Evolutionary conservation across 2,329 filamentous ascomycete genomes (phyloP), one percentile per base, ranked within the genome.

Genomic region (Hymenoscyphus fraxineus): DNA sequence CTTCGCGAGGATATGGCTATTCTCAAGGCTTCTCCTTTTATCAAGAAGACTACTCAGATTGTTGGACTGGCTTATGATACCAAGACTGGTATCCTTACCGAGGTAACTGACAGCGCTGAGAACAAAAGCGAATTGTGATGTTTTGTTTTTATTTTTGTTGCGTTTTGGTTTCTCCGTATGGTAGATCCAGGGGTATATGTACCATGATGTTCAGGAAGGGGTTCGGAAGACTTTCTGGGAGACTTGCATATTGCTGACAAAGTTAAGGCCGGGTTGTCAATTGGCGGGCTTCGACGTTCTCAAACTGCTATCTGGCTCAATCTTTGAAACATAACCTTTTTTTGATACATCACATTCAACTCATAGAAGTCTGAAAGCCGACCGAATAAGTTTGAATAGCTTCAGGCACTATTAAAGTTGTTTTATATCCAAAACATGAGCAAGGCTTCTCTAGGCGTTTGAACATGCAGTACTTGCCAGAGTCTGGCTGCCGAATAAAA

Each of bases 41-140:
- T 71, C 59, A 66, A 68, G 16, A 68, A 69, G 44, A 44, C 64
- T 10, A 69, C 66, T 15, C 66, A 67, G n/a, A 64, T 71, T 51
- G 62, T 71, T 16, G 68, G 69, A 0, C 38, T 71, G 2, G 66
- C 65, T 15, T 69, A 66, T 54, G 69, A 71, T 60, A 71, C 67
- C 22, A 55, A 61, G 27, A 69, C 65, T 19, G 69, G 68, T 19
- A 22, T 67, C 15, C 58, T 68, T 22, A 67, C 61, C 31, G 59
- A 67, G 38, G 64, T 70, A 3, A 54, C 40, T 19, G 59, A 61
- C 19, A 19, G 7, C 3, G 58, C 62, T 15, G 62, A 64, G 5
- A 62, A 27, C 9, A 64, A 66, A n/a, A 61, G 54, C 16, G 65
- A 65, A 16, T n/a, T 67, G 47, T 65, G 32, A 62, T 38, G 6